phyloP scores from a whole-genome alignment of 805 yeast genomes.

The Zygoascus flipseniorum region DNA sequence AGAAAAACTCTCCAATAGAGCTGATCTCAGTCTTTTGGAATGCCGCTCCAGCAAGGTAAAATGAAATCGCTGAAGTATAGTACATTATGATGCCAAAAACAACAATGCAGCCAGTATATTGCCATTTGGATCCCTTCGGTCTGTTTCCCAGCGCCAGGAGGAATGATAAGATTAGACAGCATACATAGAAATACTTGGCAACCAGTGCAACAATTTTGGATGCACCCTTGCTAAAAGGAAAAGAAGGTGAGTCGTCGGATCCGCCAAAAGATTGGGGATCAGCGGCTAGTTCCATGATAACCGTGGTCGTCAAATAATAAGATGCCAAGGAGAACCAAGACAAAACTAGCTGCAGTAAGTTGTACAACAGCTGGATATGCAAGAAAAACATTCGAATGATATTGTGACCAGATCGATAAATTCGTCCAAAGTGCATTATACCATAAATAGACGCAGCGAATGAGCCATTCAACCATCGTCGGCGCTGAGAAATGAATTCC shows the following conservation, averaged over 20 bases:
- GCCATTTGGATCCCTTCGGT: constrained; percentile 51
- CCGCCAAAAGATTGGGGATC: constrained; percentile 36
- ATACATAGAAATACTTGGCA: constrained; percentile 47
- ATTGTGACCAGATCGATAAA: constrained; percentile 50
- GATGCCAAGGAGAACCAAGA: constrained; percentile 59
- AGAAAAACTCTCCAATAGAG: constrained; percentile 24
- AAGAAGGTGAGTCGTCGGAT: constrained; percentile 32
- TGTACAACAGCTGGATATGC: constrained; percentile 50
- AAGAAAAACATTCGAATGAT: constrained; percentile 40
- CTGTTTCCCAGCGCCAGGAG: constrained; percentile 56
- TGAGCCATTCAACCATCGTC: constrained; percentile 65
- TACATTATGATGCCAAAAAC: constrained; percentile 55
- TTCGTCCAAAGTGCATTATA: constrained; percentile 45
- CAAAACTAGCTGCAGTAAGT: constrained; percentile 43
- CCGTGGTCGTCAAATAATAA: constrained; percentile 55
- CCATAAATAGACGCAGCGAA: constrained; percentile 50
- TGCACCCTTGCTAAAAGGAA: constrained; percentile 26
- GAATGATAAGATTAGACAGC: constrained; percentile 50
- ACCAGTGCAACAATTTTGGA: constrained; percentile 41
- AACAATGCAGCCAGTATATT: constrained; percentile 43
- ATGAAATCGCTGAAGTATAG: constrained; percentile 50
- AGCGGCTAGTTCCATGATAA: constrained; percentile 43
- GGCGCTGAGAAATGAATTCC: constrained; percentile 54
- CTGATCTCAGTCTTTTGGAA: constrained; percentile 29
- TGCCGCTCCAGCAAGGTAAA: constrained; percentile 49